Percentiles rank a stretch among this genome's conserved stretches.
phyloP scores from a whole-genome alignment of 1,139 yeast genomes.

The Pichia sp. region DNA sequence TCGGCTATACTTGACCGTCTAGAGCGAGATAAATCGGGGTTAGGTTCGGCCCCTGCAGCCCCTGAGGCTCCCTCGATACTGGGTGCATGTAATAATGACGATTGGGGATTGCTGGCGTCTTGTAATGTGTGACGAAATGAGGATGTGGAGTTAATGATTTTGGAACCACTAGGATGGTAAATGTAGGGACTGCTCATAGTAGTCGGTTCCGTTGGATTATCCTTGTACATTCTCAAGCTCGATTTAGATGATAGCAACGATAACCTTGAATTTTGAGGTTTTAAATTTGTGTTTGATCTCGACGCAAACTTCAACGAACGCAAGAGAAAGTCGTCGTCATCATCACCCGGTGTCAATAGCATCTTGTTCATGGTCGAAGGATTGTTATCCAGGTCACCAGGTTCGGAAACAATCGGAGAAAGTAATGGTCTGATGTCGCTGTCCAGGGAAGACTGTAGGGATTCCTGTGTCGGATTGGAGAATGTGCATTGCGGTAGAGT shows the following conservation, averaged over 20 bases:
- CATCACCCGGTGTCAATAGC: conserved; percentile 9
- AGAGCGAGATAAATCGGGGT: too few relatives aligned
- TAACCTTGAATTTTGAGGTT: conserved; percentile 2
- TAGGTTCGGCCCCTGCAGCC: too few relatives aligned
- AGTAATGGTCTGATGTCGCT: conserved; percentile 9
- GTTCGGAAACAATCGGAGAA: conserved; percentile 14
- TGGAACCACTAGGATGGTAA: conserved; percentile 4
- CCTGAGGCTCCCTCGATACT: too few relatives aligned
- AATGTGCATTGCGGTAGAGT: too few relatives aligned
- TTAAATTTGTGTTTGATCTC: conserved; percentile 4
- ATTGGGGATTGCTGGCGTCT: too few relatives aligned
- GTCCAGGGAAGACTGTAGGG: too few relatives aligned
- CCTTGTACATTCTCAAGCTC: conserved; percentile 7
- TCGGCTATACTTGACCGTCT: conserved; percentile 19
- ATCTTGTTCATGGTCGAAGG: conserved; percentile 3
- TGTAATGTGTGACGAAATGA: neutral
- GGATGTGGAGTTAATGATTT: neutral
- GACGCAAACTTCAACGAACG: conserved; percentile 10
- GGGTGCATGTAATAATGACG: too few relatives aligned
- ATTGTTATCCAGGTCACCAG: too few relatives aligned
- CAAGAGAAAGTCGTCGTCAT: conserved; percentile 11
- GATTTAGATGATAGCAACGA: conserved; percentile 5
- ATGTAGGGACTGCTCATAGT: conserved; percentile 6
- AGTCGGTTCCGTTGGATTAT: conserved; percentile 6
- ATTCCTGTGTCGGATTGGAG: too few relatives aligned